Base-by-base conservation (phyloP, 2,329 filamentous ascomycete genomes). In the Aspergillus sp. region DNA sequence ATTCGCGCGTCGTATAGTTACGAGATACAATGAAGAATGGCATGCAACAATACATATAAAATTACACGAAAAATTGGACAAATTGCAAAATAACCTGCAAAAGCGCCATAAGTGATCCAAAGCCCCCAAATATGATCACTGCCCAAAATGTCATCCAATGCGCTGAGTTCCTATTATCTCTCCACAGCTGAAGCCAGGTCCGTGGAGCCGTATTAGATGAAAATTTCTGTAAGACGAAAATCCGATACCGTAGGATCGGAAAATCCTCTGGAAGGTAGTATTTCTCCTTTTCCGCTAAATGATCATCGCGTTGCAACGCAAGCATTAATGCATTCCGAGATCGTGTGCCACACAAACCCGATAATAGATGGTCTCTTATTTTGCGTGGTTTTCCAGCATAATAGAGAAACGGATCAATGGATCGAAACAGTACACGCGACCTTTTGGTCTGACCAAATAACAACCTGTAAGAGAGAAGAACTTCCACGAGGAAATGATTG, bases 391-490 rank as follows among this genome's bases (percentile, higher is more conserved):
- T 32, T 32, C 44, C 22, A 30, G 6, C n/a, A n/a, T 11, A 48
- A 34, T 32, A 20, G 17, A 12, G 44, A 24, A 52, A 59, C 18
- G 48, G 56, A 43, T 43, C 11, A 4, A 51, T 11, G 5, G 50
- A 49, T 8, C 48, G 48, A 47, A 55, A 56, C 17, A 52, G 12
- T 8, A 15, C n/a, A 9, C 56, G 34, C 1, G 52, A 52, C 20
- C 43, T 58, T 15, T 32, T 51, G 3, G 56, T 34, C 20, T 55
- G 56, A 8, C 56, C 53, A 24, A 59, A 59, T 7, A 59, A 26
- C n/a, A 59, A 41, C 7, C 57, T 44, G 17, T 59, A 59, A 5
- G 53, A 59, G 12, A 59, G 38, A 2, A 59, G 5, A 7, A 56
- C 32, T 30, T 59, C 53, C 1, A 26, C 9, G 8, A 59, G 49